Conservation (phyloP, 169 alveolate genomes). For the Plasmodium gonderi region DNA sequence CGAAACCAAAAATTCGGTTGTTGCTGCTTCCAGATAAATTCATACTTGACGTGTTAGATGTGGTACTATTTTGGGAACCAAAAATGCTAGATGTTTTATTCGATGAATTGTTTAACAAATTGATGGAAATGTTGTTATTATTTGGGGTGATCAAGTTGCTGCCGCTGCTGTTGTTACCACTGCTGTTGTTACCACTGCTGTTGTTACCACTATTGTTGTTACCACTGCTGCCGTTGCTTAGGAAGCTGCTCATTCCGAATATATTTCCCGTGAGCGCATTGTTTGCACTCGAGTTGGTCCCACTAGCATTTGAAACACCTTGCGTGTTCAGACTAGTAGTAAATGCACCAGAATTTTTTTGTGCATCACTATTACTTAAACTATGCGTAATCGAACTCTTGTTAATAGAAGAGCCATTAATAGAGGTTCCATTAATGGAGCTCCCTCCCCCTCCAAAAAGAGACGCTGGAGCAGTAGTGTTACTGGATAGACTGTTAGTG, state of each 20-base stretch:
- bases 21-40: background rate
- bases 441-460: conserved; percentile 12
- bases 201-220: background rate
- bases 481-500: background rate
- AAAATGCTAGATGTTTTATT: conserved; percentile 10
- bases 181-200: background rate
- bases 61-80: background rate
- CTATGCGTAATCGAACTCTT: background rate
- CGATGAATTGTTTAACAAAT: background rate
- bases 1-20: conserved; percentile 22
- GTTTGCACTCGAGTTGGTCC: background rate
- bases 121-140: background rate
- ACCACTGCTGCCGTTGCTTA: background rate
- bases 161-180: background rate
- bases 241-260: background rate
- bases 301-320: background rate
- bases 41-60: background rate
- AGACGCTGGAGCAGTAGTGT: background rate
- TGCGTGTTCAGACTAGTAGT: background rate
- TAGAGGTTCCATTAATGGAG: no score
- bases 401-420: background rate
- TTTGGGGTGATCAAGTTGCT: background rate
- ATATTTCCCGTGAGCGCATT: conserved; percentile 5
- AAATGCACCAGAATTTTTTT: background rate
- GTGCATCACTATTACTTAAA: background rate